Percentiles rank a stretch among this genome's conserved stretches.
Conservation (phyloP, 345 rosid species). For the Citrus trifoliata region DNA sequence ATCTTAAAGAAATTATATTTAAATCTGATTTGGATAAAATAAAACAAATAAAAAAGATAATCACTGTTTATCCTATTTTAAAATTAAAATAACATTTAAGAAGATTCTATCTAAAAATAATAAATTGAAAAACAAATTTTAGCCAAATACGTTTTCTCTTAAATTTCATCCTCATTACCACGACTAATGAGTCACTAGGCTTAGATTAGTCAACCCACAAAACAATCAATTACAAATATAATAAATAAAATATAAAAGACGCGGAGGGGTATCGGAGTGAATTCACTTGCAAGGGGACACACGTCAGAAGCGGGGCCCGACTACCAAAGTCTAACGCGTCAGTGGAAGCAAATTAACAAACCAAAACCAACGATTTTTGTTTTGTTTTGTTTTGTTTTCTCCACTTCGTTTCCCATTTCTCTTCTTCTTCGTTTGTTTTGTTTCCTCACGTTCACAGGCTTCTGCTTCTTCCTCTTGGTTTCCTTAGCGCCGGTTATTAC, state of each 20-base stretch:
- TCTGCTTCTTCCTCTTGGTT: slow-evolving; percentile 1
- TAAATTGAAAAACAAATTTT: no score
- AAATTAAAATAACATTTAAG: no score
- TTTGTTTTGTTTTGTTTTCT: neutral
- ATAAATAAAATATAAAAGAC: neutral
- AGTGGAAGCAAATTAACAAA: neutral
- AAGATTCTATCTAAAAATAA: no score
- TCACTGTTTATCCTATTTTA: no score
- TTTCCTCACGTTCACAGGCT: slow-evolving; percentile 8
- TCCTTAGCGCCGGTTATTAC: neutral
- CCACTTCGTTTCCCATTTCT: neutral
- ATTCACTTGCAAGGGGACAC: neutral
- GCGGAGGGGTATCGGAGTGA: neutral
- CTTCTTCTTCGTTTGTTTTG: neutral
- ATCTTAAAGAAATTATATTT: no score
- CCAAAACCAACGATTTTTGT: neutral
- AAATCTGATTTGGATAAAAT: no score
- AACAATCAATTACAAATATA: neutral
- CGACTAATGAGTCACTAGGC: neutral
- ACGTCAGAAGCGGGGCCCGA: neutral
- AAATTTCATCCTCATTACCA: neutral
- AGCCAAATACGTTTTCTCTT: no score
- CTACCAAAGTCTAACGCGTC: neutral
- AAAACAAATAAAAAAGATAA: no score
- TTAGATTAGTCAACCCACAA: neutral